Conservation (phyloP, 1,139 yeast genomes). For the Casaregolazyma lundiana region DNA sequence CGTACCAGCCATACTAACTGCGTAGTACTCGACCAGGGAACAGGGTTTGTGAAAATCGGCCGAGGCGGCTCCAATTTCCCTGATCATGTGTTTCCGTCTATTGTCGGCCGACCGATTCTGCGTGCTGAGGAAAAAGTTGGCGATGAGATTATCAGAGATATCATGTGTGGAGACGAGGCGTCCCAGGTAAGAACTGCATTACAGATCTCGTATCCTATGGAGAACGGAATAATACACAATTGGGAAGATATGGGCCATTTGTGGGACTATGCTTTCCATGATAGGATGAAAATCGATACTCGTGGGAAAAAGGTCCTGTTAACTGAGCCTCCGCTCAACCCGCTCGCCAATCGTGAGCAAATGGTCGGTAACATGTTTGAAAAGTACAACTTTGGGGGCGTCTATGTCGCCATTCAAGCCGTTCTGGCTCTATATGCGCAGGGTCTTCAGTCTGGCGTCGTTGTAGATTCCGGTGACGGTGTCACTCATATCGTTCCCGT, state of each 20-base stretch:
- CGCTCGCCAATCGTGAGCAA: constrained; percentile 82
- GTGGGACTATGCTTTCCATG: constrained; percentile 97
- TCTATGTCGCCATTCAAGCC: constrained; percentile 97
- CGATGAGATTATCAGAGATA: constrained; percentile 62
- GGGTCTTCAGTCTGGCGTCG: constrained; percentile 96
- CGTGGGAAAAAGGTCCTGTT: constrained; percentile 75
- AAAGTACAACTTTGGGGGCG: constrained; percentile 91
- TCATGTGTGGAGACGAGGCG: constrained; percentile 98
- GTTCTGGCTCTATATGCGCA: constrained; percentile 96
- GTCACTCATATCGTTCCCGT: constrained; percentile 98
- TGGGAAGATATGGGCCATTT: constrained; percentile 99
- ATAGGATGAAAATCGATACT: constrained; percentile 75
- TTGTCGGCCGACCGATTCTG: constrained; percentile 94
- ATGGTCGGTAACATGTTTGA: constrained; percentile 99
- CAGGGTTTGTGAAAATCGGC: constrained; percentile 87
- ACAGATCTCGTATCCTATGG: constrained; percentile 96
- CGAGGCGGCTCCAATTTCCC: constrained; percentile 97
- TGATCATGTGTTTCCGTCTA: constrained; percentile 96
- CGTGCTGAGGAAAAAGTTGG: constrained; percentile 87
- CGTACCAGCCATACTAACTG: background rate
- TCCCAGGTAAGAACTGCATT: constrained; percentile 82
- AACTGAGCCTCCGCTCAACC: constrained; percentile 98
- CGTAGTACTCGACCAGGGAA: constrained; percentile 92
- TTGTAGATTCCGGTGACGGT: constrained; percentile 92
- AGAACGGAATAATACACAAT: constrained; percentile 92